Percentiles rank a stretch among this genome's conserved stretches.
These are phyloP conservation scores for Ceratobasidium papillatum DNA, from an alignment of 1,284 basidiomycete species.

Conservation along the genomic window DNA sequence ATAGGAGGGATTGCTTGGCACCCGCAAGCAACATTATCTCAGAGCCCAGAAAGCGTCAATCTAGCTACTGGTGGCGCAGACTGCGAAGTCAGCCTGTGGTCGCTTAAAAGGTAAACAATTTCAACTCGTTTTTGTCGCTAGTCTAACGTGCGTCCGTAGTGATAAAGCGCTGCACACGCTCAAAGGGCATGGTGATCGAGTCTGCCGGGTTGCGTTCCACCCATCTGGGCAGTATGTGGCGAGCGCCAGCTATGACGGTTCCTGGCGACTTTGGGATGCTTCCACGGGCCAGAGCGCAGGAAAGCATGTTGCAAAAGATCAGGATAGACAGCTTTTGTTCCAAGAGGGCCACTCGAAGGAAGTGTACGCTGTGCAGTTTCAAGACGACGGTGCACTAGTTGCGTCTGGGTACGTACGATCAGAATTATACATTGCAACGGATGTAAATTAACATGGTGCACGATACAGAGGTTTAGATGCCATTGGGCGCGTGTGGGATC, in stretches of 20 bases:
- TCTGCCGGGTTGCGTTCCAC: conserved; percentile 95
- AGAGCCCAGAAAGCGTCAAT: conserved; percentile 75
- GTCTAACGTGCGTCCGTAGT: conserved; percentile 54
- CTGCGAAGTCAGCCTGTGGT: conserved; percentile 88
- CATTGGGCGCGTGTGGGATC: conserved; percentile 96
- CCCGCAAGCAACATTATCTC: conserved; percentile 87
- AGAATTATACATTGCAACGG: conserved; percentile 12
- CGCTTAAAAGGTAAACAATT: conserved; percentile 71
- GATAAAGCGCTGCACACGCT: conserved; percentile 82
- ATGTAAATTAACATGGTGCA: conserved; percentile 10
- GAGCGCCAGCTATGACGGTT: conserved; percentile 96
- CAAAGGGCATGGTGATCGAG: conserved; percentile 88
- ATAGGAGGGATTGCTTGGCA: conserved; percentile 98
- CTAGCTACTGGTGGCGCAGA: conserved; percentile 93
- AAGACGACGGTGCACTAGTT: conserved; percentile 91
- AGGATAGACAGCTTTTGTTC: conserved; percentile 71
- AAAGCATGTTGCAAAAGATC: conserved; percentile 33
- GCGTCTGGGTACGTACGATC: conserved; percentile 80
- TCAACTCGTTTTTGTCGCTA: not conserved
- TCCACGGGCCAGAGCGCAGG: conserved; percentile 62
- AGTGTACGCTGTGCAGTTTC: conserved; percentile 95
- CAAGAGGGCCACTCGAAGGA: conserved; percentile 99
- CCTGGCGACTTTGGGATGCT: conserved; percentile 99
- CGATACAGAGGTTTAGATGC: conserved; percentile 86
- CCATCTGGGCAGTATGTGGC: conserved; percentile 93